These are phyloP conservation scores for Gaeumannomyces sp. DNA, from an alignment of 2,329 filamentous ascomycete genomes.

Conservation along the genomic window DNA sequence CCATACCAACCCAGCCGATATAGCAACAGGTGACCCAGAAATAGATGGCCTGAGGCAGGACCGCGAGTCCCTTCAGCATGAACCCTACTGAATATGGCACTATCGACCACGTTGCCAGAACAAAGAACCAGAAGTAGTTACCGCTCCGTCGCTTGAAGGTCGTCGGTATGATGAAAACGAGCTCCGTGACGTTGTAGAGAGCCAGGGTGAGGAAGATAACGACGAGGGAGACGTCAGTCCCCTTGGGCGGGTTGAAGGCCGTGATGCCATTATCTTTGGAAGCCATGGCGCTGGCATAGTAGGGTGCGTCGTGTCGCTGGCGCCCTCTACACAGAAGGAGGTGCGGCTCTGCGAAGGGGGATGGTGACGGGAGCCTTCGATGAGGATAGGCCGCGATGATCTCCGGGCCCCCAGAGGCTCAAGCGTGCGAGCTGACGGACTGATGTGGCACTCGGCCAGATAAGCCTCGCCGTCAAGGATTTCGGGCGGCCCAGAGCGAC, in stretches of 20 bases:
- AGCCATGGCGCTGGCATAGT: neutral
- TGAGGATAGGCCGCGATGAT: neutral
- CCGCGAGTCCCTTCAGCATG: constrained; percentile 6
- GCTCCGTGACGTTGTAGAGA: constrained; percentile 5
- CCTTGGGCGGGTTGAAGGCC: neutral
- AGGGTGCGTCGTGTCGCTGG: neutral
- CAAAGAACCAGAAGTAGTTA: constrained; percentile 10
- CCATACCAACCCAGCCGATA: constrained; percentile 48
- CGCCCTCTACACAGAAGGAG: neutral
- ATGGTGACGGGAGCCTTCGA: neutral
- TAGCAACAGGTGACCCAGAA: neutral
- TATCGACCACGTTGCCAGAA: constrained; percentile 7
- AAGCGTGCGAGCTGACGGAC: too few species aligned
- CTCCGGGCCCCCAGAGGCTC: neutral
- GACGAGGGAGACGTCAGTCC: neutral
- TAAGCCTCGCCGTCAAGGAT: too few species aligned
- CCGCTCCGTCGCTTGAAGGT: constrained; percentile 5
- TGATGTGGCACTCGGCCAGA: too few species aligned
- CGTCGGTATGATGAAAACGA: constrained; percentile 3
- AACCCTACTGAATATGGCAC: constrained; percentile 4
- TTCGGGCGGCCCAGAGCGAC: too few species aligned
- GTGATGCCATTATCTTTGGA: constrained; percentile 6
- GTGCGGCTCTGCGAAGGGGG: neutral
- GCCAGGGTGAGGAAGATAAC: constrained; percentile 5
- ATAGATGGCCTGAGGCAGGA: neutral